Evolutionary conservation across 495 filamentous ascomycete genomes (phyloP).

Genomic region (Podospora comata): DNA sequence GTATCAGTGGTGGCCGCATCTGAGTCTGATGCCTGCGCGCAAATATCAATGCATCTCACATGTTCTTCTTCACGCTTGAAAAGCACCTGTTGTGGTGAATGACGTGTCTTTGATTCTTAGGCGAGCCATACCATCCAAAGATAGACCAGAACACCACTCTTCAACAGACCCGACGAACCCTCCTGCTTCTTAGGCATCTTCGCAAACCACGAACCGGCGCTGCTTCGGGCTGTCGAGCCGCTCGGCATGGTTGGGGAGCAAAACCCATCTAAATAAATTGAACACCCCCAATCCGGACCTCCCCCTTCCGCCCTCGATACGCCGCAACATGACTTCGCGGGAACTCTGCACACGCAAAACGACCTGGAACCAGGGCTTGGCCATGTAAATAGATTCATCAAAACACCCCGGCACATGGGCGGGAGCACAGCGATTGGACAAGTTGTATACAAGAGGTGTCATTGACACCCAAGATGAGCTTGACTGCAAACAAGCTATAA

Average conservation of each 20-base stretch:
- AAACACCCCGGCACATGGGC: slow-evolving; percentile 10
- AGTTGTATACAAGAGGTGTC: neutral
- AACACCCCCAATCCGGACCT: slow-evolving; percentile 14
- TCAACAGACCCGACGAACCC: neutral
- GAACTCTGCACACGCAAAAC: neutral
- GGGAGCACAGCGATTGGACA: slow-evolving; percentile 5
- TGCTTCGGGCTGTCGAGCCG: neutral
- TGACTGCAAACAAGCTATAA: neutral
- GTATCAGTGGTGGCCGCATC: too few species aligned
- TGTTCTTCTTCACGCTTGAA: neutral
- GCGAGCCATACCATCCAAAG: neutral
- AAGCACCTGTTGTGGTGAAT: neutral
- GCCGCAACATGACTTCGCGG: neutral
- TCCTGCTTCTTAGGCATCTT: neutral
- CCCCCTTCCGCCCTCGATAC: slow-evolving; percentile 18
- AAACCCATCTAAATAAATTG: slow-evolving; percentile 18
- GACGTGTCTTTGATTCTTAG: neutral
- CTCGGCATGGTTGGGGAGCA: slow-evolving; percentile 5
- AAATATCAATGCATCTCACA: neutral
- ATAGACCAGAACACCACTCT: neutral
- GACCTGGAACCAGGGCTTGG: neutral
- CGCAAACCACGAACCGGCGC: neutral
- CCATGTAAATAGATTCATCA: slow-evolving; percentile 11
- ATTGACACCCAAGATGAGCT: neutral
- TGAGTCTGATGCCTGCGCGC: too few species aligned